Evolutionary conservation across 1,139 yeast species (phyloP), one percentile per base, ranked within the genome.

Genomic region (Suhomyces bolitotheri): DNA sequence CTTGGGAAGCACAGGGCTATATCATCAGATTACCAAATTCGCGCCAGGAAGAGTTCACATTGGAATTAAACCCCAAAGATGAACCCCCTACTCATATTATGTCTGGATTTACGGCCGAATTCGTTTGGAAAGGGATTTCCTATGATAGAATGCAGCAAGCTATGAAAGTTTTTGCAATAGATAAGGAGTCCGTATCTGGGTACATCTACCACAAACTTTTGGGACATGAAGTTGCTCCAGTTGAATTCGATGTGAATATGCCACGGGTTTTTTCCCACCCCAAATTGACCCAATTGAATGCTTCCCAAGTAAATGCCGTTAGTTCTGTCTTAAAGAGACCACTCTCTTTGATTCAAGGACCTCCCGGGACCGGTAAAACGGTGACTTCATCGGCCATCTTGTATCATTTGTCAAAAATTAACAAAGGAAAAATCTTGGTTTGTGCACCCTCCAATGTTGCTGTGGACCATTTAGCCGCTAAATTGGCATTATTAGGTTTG

Each of bases 281-380:
- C 0, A 78, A 79, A 7, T 70, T 85, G 41, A 78, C 92, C 0
- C 77, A 76, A 41, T 70, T 90, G 45, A 90, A 90, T 56, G 68
- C 68, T 13, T 86, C 96, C 1, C 97, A 90, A 60, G 73, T 73
- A 2, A 78, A 76, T 51, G 97, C 97, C 0, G 90, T 90, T 16
- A 69, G 74, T 38, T 64, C 77, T 5, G 96, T 84, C 2, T 62
- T 90, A 41, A 76, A 75, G 50, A 71, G 80, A 49, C 96, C 96
- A 2, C 67, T 90, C 28, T 79, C 95, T 6, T 71, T 90, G 50
- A 89, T 90, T 46, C 97, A 90, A 59, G 97, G 97, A 13, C 97
- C 97, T n/a, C 97, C 97, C 2, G 96, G 96, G 43, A 90, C 97
- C 0, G 97, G 97, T 56, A 90, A 90, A 57, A 90, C 97, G 1